Base-by-base conservation (phyloP, 1,139 yeast species). In the Taphrina confusa region DNA sequence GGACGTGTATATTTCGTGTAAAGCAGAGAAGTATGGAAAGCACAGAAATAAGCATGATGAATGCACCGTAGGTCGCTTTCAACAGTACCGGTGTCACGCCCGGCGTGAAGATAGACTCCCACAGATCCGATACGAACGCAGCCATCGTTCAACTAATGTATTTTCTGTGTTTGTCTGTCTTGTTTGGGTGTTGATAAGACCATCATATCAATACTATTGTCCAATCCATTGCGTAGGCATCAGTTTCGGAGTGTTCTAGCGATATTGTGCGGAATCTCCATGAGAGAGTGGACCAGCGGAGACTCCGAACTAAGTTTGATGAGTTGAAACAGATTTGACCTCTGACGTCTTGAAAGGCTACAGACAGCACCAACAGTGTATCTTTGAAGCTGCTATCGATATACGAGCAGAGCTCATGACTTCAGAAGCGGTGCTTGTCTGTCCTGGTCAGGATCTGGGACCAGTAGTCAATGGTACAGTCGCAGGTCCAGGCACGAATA, bases 21-120 rank as follows among this genome's bases (percentile, higher is more conserved):
- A 85, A 75, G 67, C 76, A 79, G 25, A 87, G 79, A 72, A 91
- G 79, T 61, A 77, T 74, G 1, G 75, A 65, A 65, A 91, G 77
- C 1, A 91, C 77, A 6, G 73, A 36, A 14, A 80, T 69, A 61
- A 87, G 75, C 9, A 82, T 75, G 1, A 77, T 75, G 68, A 87
- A 87, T 1, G 92, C 82, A 0, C 74, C 76, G 68, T 87, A 94
- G 0, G 94, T 87, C 8, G 97, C 97, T 44, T 80, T 78, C 16
- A 90, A 77, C 58, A 92, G 78, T 0, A 95, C 90, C 0, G 97
- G 97, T 0, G 92, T 81, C 0, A 95, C 82, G 0, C 98, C 98
- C 1, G 97, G 97, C n/a, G 91, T 85, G 72, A 91, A 86, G 30
- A 92, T 81, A 5, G 96, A 86, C 63, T 86, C 84, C 97, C 97